Evolutionary conservation across 2,329 filamentous ascomycete genomes (phyloP).

Genomic region (Daldinia sp.): DNA sequence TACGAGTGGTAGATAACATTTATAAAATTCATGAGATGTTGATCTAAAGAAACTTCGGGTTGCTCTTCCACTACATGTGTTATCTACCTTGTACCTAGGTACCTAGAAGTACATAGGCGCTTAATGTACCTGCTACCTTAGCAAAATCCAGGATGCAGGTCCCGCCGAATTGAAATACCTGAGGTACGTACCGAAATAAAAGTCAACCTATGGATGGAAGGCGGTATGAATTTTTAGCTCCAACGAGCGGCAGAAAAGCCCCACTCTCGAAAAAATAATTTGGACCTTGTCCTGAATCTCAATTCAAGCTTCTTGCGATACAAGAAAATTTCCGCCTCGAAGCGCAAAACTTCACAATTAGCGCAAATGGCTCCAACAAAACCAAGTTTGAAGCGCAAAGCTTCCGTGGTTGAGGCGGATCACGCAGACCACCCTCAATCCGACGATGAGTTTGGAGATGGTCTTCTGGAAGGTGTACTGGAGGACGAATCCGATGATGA

Average conservation of each 20-base stretch:
- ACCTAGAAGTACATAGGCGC: not conserved
- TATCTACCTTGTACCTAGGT: not conserved
- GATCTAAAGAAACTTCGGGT: no score
- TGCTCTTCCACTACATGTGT: no score
- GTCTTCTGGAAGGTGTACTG: slow-evolving; percentile 67
- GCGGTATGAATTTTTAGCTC: slow-evolving; percentile 30
- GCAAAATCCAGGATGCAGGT: no score
- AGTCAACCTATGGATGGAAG: slow-evolving; percentile 18
- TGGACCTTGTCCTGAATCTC: slow-evolving; percentile 19
- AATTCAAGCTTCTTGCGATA: slow-evolving; percentile 17
- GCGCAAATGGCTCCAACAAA: slow-evolving; percentile 57
- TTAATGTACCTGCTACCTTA: no score
- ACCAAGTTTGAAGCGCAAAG: slow-evolving; percentile 73
- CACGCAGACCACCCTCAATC: slow-evolving; percentile 64
- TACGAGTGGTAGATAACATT: no score
- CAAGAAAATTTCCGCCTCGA: slow-evolving; percentile 24
- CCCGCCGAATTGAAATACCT: no score
- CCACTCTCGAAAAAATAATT: slow-evolving; percentile 40
- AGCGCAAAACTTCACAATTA: slow-evolving; percentile 25
- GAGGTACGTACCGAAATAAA: not conserved
- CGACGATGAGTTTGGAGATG: slow-evolving; percentile 70
- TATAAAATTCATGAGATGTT: no score
- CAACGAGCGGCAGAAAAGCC: slow-evolving; percentile 35
- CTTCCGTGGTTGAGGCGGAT: slow-evolving; percentile 65
- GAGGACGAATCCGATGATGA: slow-evolving; percentile 70